Evolutionary conservation across 2,329 filamentous ascomycete species (phyloP), one percentile per base, ranked within the genome.

Genomic region (Cladophialophora bantiana): DNA sequence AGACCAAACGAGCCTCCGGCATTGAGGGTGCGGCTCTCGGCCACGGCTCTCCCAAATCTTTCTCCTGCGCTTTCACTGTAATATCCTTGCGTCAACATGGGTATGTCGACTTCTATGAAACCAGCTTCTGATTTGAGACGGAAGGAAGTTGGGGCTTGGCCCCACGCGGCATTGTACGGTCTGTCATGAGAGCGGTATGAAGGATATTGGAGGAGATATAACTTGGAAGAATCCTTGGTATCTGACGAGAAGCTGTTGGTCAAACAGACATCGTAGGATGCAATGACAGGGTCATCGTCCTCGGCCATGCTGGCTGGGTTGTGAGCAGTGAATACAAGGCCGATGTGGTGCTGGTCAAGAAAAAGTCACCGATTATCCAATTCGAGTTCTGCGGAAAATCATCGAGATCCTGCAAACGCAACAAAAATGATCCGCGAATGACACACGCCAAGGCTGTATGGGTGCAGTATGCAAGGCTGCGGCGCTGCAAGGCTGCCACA

Each of bases 91-190:
- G 88, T 89, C 81, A 89, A 88, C 73, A 97, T 83, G 4, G 93
- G 92, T n/a, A 97, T 86, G 77, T 99, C 95, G 60, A 98, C 84
- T 80, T 99, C 95, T 64, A 97, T 84, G 81, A 97, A 91, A 64
- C 94, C 94, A 0, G 91, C 87, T 64, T 85, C 82, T 13, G 89
- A 86, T 82, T 98, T 99, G 77, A 97, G 82, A 72, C 94, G 92
- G 74, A 98, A 83, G 73, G 90, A 88, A 15, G 87, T 82, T 10
- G 94, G 91, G 63, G 84, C 83, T 35, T 85, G 83, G 15, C 81
- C 80, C 60, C 81, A 79, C 12, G 79, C 76, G 26, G 86, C 83
- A 62, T 86, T 86, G 78, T 91, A 90, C 5, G 86, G 84, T 69
- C 89, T 85, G 48, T 86, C 83, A 65, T 87, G 83, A 45, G 84